phyloP scores from a whole-genome alignment of 2,329 filamentous ascomycete genomes.

The Monascus ruber region DNA sequence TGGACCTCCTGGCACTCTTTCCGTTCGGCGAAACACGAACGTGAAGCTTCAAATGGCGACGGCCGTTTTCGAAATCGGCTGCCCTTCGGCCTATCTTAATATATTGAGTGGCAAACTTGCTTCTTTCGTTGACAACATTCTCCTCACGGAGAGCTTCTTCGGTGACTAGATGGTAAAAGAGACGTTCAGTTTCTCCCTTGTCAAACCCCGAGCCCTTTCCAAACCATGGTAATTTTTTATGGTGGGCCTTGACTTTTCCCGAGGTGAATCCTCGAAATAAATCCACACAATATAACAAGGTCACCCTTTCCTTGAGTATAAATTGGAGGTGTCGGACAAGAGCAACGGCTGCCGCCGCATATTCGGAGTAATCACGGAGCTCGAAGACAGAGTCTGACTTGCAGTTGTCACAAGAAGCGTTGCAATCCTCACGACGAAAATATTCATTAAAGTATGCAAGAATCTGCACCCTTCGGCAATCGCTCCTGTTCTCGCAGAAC shows the following conservation, averaged over 20 bases:
- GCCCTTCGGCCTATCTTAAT: constrained; percentile 33
- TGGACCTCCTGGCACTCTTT: constrained; percentile 21
- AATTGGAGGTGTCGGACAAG: constrained; percentile 51
- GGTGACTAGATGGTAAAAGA: constrained; percentile 65
- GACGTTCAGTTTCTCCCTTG: constrained; percentile 65
- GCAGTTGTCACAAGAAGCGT: constrained; percentile 80
- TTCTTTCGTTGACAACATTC: constrained; percentile 48
- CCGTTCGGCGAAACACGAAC: constrained; percentile 39
- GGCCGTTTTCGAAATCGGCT: constrained; percentile 35
- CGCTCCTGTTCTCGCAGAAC: constrained; percentile 79
- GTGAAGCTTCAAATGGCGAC: constrained; percentile 39
- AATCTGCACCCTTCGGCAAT: constrained; percentile 80
- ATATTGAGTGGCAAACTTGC: constrained; percentile 64
- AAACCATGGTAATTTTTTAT: constrained; percentile 46
- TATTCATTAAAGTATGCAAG: constrained; percentile 88
- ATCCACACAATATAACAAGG: constrained; percentile 71
- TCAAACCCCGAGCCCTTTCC: constrained; percentile 60
- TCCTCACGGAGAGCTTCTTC: constrained; percentile 65
- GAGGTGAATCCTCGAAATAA: constrained; percentile 62
- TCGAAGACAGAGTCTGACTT: constrained; percentile 60
- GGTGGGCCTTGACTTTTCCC: constrained; percentile 45
- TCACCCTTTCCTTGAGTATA: constrained; percentile 44
- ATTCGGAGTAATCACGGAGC: constrained; percentile 62
- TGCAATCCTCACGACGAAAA: constrained; percentile 62
- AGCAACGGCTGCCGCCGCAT: constrained; percentile 58